Percentiles rank a stretch among this genome's conserved stretches.
Evolutionary conservation across 768 basidiomycete genomes (phyloP).

Genomic region (Gloeophyllum trabeum): DNA sequence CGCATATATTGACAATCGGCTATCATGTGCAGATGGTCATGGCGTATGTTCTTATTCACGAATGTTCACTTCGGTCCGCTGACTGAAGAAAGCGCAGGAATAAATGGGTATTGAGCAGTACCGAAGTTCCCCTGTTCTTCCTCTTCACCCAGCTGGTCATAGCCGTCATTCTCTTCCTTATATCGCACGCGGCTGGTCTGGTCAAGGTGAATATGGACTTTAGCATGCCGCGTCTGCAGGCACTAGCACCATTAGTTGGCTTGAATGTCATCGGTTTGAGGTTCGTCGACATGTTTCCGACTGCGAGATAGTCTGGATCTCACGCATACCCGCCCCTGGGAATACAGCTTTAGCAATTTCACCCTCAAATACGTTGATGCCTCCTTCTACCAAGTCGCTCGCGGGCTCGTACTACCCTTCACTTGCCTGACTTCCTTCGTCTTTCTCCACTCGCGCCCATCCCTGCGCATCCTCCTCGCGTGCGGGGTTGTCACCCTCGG

Average conservation of each 20-base stretch:
- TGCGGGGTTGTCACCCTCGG: conserved; percentile 80
- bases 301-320: not conserved
- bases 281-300: conserved; percentile 26
- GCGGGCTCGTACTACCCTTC: conserved; percentile 88
- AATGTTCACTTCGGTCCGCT: conserved; percentile 1
- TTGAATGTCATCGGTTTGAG: conserved; percentile 80
- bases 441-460: conserved; percentile 67
- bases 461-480: conserved; percentile 58
- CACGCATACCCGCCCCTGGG: conserved; percentile 1
- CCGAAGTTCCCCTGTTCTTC: conserved; percentile 76
- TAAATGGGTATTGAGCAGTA: conserved; percentile 82
- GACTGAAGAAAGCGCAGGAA: conserved; percentile 37
- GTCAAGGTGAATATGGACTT: conserved; percentile 59
- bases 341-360: conserved; percentile 80
- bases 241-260: conserved; percentile 61
- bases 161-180: conserved; percentile 64
- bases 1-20: conserved; percentile 1
- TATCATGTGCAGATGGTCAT: conserved; percentile 76
- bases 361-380: conserved; percentile 91
- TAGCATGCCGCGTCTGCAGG: conserved; percentile 54
- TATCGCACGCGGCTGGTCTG: conserved; percentile 49
- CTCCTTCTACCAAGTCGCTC: conserved; percentile 92
- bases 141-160: conserved; percentile 72
- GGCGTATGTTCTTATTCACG: conserved; percentile 40
- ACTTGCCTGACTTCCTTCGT: conserved; percentile 83